A percentile compares a stretch with the other conserved stretches of the same genome.
phyloP scores from a whole-genome alignment of 2,329 filamentous ascomycete species.

The Neonectria magnoliae region DNA sequence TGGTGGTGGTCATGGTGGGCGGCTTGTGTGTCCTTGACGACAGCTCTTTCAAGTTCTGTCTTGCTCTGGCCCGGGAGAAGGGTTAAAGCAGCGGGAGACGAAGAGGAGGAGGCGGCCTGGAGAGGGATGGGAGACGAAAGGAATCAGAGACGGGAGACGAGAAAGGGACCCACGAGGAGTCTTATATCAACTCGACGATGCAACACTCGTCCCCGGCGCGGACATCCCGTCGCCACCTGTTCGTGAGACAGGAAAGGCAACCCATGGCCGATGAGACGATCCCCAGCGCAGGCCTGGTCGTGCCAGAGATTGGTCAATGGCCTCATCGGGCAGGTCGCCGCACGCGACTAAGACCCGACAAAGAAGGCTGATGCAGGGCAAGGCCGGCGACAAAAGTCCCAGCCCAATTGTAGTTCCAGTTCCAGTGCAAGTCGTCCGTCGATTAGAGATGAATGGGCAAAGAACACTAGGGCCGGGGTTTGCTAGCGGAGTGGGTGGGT shows the following conservation, averaged over 20 bases:
- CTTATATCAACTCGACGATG: constrained; percentile 13
- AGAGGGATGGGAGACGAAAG: constrained; percentile 16
- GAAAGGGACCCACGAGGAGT: constrained; percentile 1
- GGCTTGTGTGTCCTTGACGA: not conserved
- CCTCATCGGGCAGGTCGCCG: constrained; percentile 24
- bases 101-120: constrained; percentile 10
- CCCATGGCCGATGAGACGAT: not conserved
- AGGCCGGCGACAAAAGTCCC: constrained; percentile 12
- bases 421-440: not conserved
- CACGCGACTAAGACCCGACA: constrained; percentile 1
- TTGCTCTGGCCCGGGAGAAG: not conserved
- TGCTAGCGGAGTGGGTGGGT: not conserved
- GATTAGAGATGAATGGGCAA: not conserved
- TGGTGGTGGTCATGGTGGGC: constrained; percentile 48
- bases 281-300: not conserved
- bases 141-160: constrained; percentile 4
- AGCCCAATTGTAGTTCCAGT: not conserved
- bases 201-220: not conserved
- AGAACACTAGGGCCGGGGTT: not conserved
- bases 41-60: not conserved
- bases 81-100: not conserved
- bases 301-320: constrained; percentile 6
- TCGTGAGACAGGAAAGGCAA: constrained; percentile 1
- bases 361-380: not conserved
- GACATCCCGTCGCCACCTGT: constrained; percentile 5